Conservation (phyloP, 1,284 basidiomycete species). For the Ganoderma sp. region DNA sequence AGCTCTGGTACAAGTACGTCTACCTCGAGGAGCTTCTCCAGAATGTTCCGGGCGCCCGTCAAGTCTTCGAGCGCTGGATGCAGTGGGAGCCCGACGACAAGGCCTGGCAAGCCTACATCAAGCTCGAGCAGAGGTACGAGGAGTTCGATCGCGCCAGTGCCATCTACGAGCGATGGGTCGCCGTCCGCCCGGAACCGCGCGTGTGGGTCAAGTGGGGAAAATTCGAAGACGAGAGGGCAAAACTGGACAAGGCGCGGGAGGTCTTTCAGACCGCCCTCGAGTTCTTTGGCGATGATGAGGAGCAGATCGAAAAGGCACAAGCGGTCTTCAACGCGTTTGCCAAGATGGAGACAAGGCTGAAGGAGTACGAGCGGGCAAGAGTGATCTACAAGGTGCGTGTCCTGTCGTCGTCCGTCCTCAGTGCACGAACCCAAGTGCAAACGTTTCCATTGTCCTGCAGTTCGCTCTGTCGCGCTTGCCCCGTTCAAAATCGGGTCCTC, state of each 20-base stretch:
- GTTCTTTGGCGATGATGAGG: conserved; percentile 97
- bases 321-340: conserved; percentile 96
- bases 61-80: conserved; percentile 99
- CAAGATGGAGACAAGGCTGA: conserved; percentile 95
- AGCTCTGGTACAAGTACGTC: conserved; percentile 99
- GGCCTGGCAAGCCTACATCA: conserved; percentile 98
- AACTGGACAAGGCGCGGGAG: conserved; percentile 89
- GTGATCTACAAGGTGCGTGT: conserved; percentile 90
- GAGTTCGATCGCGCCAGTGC: conserved; percentile 92
- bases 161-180: conserved; percentile 96
- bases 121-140: conserved; percentile 92
- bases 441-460: conserved; percentile 45
- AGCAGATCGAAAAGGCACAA: conserved; percentile 97
- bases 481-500: conserved; percentile 83
- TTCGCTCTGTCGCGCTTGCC: conserved; percentile 93
- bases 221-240: conserved; percentile 92
- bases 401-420: background rate
- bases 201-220: conserved; percentile 98
- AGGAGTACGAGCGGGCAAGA: conserved; percentile 95
- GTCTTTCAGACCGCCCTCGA: conserved; percentile 97
- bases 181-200: conserved; percentile 90
- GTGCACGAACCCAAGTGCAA: background rate
- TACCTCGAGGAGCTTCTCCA: conserved; percentile 97
- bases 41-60: conserved; percentile 93
- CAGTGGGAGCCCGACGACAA: conserved; percentile 99